Conservation (phyloP, 1,139 yeast genomes). For the Pneumocystis oryctolagi region DNA sequence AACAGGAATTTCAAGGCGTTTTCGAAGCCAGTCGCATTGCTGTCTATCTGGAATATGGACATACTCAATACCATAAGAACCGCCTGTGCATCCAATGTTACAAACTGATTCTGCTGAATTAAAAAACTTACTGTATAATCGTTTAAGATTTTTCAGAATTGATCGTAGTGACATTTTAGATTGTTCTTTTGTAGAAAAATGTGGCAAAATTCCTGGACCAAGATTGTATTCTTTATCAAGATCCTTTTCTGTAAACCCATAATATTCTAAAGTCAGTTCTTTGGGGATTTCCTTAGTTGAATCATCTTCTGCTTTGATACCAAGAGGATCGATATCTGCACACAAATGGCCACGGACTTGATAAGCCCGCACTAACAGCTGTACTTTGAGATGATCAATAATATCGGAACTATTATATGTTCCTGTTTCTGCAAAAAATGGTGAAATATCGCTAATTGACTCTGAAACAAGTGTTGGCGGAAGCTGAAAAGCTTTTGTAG, state of each 20-base stretch:
- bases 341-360: constrained; percentile 96
- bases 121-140: constrained; percentile 46
- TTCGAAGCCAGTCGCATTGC: constrained; percentile 97
- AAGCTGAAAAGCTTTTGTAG: constrained; percentile 66
- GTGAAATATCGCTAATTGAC: constrained; percentile 55
- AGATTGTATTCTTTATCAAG: constrained; percentile 68
- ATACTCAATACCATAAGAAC: constrained; percentile 83
- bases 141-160: constrained; percentile 63
- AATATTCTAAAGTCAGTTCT: constrained; percentile 81
- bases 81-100: constrained; percentile 17
- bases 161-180: constrained; percentile 53
- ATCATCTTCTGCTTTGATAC: constrained; percentile 62
- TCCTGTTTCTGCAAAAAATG: constrained; percentile 32
- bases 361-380: constrained; percentile 90
- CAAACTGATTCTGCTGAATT: background rate
- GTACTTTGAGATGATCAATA: constrained; percentile 82
- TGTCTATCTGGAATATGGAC: constrained; percentile 92
- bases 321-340: constrained; percentile 90
- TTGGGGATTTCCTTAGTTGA: constrained; percentile 35
- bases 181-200: constrained; percentile 55
- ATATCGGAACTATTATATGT: constrained; percentile 37
- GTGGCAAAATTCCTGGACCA: constrained; percentile 95
- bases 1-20: constrained; percentile 80
- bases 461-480: constrained; percentile 70
- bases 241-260: constrained; percentile 79